Evolutionary conservation across 495 filamentous ascomycete species (phyloP), one percentile per base, ranked within the genome.

Genomic region (Achaetomiella virescens): DNA sequence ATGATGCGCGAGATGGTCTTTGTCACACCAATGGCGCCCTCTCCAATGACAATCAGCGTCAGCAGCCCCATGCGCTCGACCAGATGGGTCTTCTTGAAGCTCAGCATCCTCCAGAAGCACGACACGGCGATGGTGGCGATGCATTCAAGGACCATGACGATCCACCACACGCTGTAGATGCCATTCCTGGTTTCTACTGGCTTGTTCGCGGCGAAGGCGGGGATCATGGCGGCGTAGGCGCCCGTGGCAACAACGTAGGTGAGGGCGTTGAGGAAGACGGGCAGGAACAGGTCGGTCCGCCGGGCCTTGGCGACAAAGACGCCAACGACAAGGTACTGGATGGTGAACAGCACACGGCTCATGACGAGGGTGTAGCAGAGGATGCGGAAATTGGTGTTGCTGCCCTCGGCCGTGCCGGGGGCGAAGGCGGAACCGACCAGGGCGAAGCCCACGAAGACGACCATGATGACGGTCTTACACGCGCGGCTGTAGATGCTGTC

Each of bases 31-130:
- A 77, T 79, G 10, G 68, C 60, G 12, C 82, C 83, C 68, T 87
- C 84, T 20, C 85, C 85, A 46, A 88, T 77, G 53, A 87, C 84
- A 60, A 87, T 86, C 44, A 88, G 73, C 0, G 84, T 87, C 8
- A 87, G 72, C 11, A 88, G 77, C 4, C 80, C 79, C 77, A 87
- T 80, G 40, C 85, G 75, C 53, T 85, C 78, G 45, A 84, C 81
- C 54, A 88, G 67, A 63, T 86, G 82, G 11, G 83, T 86, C 36
- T 81, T 75, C 63, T 85, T 78, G 66, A 88, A 84, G 49, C 78
- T 82, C 44, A 88, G 70, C 42, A 77, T 72, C 15, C 78, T 68
- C 61, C 75, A 83, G 29, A 72, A 54, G 52, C 70, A 78, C 33
- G 83, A 84, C 8, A 81, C 67, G n/a, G 64, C 65, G 51, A 85